Conservation (phyloP, 306 rosid species). For the Ormosia semicastrata region DNA sequence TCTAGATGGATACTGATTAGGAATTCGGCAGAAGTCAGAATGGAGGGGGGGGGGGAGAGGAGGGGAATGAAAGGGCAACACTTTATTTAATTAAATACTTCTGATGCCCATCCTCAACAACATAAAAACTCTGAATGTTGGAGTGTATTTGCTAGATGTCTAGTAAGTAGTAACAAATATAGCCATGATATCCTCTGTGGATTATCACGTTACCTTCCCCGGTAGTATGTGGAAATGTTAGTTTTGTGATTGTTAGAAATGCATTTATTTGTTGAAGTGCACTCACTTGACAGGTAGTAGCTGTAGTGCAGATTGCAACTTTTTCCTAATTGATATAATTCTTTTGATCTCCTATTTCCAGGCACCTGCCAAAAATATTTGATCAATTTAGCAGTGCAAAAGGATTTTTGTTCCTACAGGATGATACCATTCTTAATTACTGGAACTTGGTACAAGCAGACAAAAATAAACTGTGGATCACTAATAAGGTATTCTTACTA, state of each 20-base stretch:
- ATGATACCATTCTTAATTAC: slow-evolving; percentile 88
- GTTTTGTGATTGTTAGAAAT: background rate
- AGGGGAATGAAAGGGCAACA: background rate
- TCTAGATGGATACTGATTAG: background rate
- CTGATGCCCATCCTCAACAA: background rate
- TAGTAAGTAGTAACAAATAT: too few species aligned
- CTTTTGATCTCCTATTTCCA: slow-evolving; percentile 33
- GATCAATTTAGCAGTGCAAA: slow-evolving; percentile 74
- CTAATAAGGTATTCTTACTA: slow-evolving; percentile 65
- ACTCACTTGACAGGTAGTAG: background rate
- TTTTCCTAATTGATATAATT: slow-evolving; percentile 17
- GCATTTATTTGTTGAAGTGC: background rate
- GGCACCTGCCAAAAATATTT: slow-evolving; percentile 83
- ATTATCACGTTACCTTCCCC: background rate
- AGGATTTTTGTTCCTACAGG: slow-evolving; percentile 89
- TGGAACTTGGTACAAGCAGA: slow-evolving; percentile 92
- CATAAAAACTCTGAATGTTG: background rate
- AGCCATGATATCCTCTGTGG: too few species aligned
- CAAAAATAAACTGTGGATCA: slow-evolving; percentile 85
- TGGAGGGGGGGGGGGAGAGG: background rate
- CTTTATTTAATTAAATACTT: background rate
- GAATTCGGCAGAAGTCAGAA: background rate
- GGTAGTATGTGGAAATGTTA: background rate
- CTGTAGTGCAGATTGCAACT: slow-evolving; percentile 9
- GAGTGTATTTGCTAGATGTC: too few species aligned